Evolutionary conservation across 352 stramenopile species (phyloP).

Genomic region (Heterotrichella gracilis): DNA sequence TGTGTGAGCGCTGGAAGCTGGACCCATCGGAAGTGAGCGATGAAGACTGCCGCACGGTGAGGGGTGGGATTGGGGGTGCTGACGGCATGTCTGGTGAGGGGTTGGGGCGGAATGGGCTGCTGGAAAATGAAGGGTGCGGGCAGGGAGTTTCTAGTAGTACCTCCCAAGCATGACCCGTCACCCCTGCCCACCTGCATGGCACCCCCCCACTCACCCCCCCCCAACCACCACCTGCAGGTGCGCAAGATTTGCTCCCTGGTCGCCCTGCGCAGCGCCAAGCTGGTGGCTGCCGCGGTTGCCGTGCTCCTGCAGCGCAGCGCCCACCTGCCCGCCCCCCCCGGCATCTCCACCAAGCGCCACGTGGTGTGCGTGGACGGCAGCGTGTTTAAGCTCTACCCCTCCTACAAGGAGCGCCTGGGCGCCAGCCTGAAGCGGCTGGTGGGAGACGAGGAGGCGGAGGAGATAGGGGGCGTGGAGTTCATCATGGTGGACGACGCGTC

Average conservation of each 20-base stretch:
- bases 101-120: neutral
- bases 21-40: constrained; percentile 13
- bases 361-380: constrained; percentile 23
- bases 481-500: neutral
- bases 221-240: constrained; percentile 21
- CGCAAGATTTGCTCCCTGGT: constrained; percentile 21
- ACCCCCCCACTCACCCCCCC: neutral
- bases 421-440: constrained; percentile 11
- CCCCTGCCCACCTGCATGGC: neutral
- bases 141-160: constrained; percentile 17
- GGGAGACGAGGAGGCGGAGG: neutral
- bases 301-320: constrained; percentile 15
- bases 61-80: constrained; percentile 7
- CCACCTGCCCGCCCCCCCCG: neutral
- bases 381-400: constrained; percentile 23
- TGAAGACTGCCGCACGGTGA: constrained; percentile 8
- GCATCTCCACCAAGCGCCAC: too few relatives aligned
- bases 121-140: neutral
- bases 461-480: neutral
- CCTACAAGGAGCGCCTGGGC: constrained; percentile 11
- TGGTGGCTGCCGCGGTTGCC: constrained; percentile 21
- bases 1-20: neutral
- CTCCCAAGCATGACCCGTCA: constrained; percentile 15
- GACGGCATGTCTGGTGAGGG: neutral
- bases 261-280: constrained; percentile 19